A percentile compares a stretch with the other conserved stretches of the same genome.
phyloP scores from a whole-genome alignment of 441 rosid species.

The Aleurites moluccanus region DNA sequence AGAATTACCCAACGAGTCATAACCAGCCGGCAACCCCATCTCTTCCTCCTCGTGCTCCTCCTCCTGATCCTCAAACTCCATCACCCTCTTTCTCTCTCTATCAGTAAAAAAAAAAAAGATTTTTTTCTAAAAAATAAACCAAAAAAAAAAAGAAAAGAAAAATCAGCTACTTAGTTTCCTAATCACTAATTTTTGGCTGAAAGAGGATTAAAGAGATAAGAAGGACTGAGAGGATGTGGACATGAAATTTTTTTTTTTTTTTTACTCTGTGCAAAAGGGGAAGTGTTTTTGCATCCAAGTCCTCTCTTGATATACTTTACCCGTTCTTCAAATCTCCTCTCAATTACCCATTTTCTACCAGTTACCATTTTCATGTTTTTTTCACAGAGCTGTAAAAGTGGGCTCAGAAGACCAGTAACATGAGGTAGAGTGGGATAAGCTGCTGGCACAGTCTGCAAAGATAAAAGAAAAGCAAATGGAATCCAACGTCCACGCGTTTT shows the following conservation, averaged over 20 bases:
- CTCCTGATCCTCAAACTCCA: constrained; percentile 79
- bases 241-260: constrained; percentile 43
- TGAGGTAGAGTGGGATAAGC: neutral
- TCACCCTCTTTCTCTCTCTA: neutral
- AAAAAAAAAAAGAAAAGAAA: neutral
- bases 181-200: constrained; percentile 12
- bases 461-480: constrained; percentile 25
- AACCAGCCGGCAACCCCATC: constrained; percentile 39
- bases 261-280: constrained; percentile 30
- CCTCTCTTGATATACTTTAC: constrained; percentile 32
- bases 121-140: neutral
- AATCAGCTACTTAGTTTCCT: neutral
- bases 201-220: constrained; percentile 34
- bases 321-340: neutral
- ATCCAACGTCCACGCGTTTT: constrained; percentile 38
- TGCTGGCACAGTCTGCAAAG: constrained; percentile 26
- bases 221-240: constrained; percentile 45
- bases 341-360: neutral
- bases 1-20: constrained; percentile 40
- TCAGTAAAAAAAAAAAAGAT: constrained; percentile 24
- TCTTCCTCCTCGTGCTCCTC: constrained; percentile 43
- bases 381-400: constrained; percentile 30
- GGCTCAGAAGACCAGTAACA: neutral
- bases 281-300: constrained; percentile 18
- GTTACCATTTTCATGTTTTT: too few relatives aligned